Evolutionary conservation across 73 alveolate genomes (phyloP), one percentile per base, ranked within the genome.

Genomic region (Symbiodinium natans): DNA sequence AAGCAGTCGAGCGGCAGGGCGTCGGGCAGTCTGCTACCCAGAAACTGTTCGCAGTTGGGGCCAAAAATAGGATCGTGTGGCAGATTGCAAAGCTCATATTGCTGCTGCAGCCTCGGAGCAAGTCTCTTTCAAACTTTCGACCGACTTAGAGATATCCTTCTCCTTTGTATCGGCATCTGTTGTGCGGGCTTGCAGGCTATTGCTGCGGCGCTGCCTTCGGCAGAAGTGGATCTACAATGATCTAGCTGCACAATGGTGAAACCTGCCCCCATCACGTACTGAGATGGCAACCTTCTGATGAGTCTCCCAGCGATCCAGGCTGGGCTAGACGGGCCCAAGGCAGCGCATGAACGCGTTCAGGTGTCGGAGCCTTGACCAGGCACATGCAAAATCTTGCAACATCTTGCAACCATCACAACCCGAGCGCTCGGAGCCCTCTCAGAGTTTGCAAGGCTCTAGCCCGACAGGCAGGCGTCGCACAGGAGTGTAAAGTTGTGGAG

Each of bases 401-500:
- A 48, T 59, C 77, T 13, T 2, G 9, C 13, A 63, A 13, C 82
- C 8, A 48, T 6, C 39, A 29, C 29, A 68, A 36, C 33, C 36
- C 2, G 33, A n/a, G 39, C 36, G 38, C 82, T 13, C 33, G 39
- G 40, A 29, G 33, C 77, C 21, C 17, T 34, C 17, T 63, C 36
- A 31, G 36, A 29, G 36, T 34, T 9, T n/a, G 82, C 82, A 29
- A n/a, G 84, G 42, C 42, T 15, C 84, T 33, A 40, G 88, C 73
- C 77, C 48, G 80, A 42, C 71, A 13, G 92, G 92, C n/a, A 83
- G 77, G 10, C 74, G 48, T 34, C 92, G 74, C 41, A 27, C 48
- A 11, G 92, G 92, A 42, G 74, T 10, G 74, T 83, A 83, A 34
- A 83, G 63, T 27, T 83, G 92, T 31, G 92, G 92, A 27, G 92